Base-by-base conservation (phyloP, 345 rosid genomes). In the Bruguiera gymnorhiza region DNA sequence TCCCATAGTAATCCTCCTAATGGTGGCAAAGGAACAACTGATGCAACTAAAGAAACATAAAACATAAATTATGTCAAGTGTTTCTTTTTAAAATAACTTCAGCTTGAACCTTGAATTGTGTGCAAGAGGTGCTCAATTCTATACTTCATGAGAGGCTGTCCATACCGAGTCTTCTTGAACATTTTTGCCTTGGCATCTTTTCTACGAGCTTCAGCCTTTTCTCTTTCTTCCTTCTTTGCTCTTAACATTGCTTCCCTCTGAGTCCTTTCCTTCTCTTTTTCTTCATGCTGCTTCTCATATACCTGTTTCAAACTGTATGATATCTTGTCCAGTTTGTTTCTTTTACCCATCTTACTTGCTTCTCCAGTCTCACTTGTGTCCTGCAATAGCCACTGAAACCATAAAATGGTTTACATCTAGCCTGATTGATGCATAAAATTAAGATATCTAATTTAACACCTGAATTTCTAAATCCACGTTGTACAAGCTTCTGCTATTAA, bases 91-190 rank as follows among this genome's bases (percentile, higher is more conserved):
- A 34, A n/a, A 13, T 71, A 37, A 24, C 34, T 72, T 70, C 66
- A 53, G 43, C 75, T 70, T 21, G 89, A 79, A 79, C 82, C 81
- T 76, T 87, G 88, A 70, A 95, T 78, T 3, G 86, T 73, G 78
- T 87, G 92, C 79, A 90, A 79, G 77, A 92, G 92, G 76, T 85
- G 86, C 79, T 95, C 91, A 7, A 92, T 90, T 80, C 92, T 82
- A 74, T 92, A 90, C 79, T 95, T 90, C 97, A 92, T 92, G 2
- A 92, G 85, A 39, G 96, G 98, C 65, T 92, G 99, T 66, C 99
- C 99, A 29, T 74, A 78, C 52, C 79, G 69, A 15, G 98, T 90
- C 85, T 69, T 92, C 79, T 82, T 90, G 76, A 87, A 79, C 97
- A 92, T 90, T 72, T 85, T 86, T 70, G 65, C 87, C 67, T 81